phyloP scores from a whole-genome alignment of 257 asterid species.

The Solanum sparsipilum region DNA sequence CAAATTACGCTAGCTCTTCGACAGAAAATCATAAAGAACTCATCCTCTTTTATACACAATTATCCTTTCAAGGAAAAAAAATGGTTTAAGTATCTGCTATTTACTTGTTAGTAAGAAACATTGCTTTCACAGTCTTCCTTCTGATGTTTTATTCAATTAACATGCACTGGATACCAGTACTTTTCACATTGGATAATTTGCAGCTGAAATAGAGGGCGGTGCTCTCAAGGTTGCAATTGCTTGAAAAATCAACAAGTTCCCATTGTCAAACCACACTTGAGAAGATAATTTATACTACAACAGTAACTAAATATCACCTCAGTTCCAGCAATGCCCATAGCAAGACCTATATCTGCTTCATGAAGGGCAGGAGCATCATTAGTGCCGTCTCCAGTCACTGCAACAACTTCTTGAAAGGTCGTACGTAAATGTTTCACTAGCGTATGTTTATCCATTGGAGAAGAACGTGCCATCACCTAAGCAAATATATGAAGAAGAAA shows the following conservation, averaged over 20 bases:
- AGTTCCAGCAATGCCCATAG: conserved; percentile 93
- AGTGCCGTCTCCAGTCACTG: conserved; percentile 96
- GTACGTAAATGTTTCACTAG: conserved; percentile 71
- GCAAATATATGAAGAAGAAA: background rate
- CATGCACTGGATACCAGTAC: background rate
- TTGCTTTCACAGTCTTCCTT: background rate
- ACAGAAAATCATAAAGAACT: background rate
- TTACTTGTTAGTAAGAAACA: background rate
- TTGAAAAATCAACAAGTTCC: background rate
- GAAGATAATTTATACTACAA: background rate
- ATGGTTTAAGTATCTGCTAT: background rate
- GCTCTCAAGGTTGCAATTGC: background rate
- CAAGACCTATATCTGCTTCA: conserved; percentile 96
- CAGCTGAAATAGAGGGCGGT: background rate
- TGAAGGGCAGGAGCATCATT: conserved; percentile 98
- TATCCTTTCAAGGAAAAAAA: background rate
- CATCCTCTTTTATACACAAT: background rate
- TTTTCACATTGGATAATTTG: background rate
- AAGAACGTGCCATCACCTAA: conserved; percentile 95
- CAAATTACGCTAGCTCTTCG: background rate
- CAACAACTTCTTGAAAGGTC: conserved; percentile 77
- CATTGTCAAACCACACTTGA: background rate
- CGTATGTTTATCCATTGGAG: conserved; percentile 84
- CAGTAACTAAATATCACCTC: conserved; percentile 42
- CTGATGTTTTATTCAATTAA: background rate